Evolutionary conservation across 2,329 filamentous ascomycete genomes (phyloP).

Genomic region (Botrytis porri): DNA sequence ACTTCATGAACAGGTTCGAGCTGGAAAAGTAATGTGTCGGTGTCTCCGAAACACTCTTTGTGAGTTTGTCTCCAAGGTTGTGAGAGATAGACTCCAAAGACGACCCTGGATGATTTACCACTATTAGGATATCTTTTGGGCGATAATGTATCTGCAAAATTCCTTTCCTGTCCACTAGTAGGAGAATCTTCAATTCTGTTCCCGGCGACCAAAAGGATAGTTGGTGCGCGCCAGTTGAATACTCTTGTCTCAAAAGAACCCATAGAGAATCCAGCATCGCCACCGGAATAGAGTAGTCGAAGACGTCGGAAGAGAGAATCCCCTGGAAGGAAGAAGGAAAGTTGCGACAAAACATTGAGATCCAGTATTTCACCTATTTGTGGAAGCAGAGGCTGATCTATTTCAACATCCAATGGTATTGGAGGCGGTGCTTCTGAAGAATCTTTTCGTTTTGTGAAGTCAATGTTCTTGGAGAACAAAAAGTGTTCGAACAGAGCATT

Average conservation of each 20-base stretch:
- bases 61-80: constrained; percentile 68
- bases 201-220: constrained; percentile 67
- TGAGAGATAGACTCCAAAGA: constrained; percentile 65
- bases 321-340: constrained; percentile 70
- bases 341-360: constrained; percentile 61
- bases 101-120: constrained; percentile 51
- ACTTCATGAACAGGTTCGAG: constrained; percentile 70
- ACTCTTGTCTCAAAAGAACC: constrained; percentile 72
- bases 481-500: constrained; percentile 71
- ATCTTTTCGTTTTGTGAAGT: constrained; percentile 49
- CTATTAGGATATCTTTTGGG: constrained; percentile 57
- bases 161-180: constrained; percentile 50
- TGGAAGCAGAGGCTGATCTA: constrained; percentile 45
- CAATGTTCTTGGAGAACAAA: constrained; percentile 68
- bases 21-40: constrained; percentile 65
- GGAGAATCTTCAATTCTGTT: constrained; percentile 53
- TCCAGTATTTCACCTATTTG: constrained; percentile 61
- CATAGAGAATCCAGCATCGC: constrained; percentile 71
- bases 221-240: constrained; percentile 75
- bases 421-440: constrained; percentile 24
- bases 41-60: constrained; percentile 65
- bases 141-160: constrained; percentile 61
- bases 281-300: constrained; percentile 67
- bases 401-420: constrained; percentile 24
- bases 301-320: constrained; percentile 62